Evolutionary conservation across 2,329 filamentous ascomycete species (phyloP).

Genomic region (Scolecobasidium constrictum): DNA sequence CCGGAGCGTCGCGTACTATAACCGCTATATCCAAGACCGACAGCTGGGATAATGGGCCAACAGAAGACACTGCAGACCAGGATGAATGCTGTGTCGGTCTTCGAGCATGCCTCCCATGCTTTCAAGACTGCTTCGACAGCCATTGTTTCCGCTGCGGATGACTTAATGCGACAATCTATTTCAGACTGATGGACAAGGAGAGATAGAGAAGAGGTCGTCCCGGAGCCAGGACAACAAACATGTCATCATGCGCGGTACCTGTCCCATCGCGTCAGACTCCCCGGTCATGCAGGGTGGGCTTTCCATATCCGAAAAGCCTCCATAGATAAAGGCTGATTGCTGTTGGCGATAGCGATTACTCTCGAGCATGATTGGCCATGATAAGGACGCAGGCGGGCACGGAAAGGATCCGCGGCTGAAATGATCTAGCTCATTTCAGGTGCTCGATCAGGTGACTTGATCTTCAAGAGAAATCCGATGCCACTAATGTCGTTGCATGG

Average conservation of each 20-base stretch:
- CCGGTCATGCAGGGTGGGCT: not conserved
- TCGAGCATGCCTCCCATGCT: conserved; percentile 41
- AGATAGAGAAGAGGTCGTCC: not conserved
- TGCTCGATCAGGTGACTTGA: too few species aligned
- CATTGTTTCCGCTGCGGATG: not conserved
- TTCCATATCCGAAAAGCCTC: not conserved
- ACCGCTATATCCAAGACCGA: conserved; percentile 39
- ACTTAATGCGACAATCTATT: not conserved
- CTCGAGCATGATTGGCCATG: not conserved
- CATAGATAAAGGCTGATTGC: conserved; percentile 1
- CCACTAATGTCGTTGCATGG: too few species aligned
- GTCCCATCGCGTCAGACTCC: not conserved
- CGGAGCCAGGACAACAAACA: not conserved
- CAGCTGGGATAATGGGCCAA: conserved; percentile 41
- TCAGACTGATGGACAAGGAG: too few species aligned
- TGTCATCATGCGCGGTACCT: not conserved
- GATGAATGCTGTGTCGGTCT: conserved; percentile 41
- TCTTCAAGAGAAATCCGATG: too few species aligned
- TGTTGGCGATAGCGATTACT: not conserved
- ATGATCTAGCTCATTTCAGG: too few species aligned
- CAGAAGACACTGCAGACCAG: conserved; percentile 41
- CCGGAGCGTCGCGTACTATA: conserved; percentile 39
- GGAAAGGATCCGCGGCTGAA: too few species aligned
- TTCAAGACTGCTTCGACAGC: conserved; percentile 25
- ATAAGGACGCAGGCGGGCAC: too few species aligned